These are phyloP conservation scores for Sporothrix humicola DNA, from an alignment of 2,329 filamentous ascomycete genomes.

Conservation along the genomic window DNA sequence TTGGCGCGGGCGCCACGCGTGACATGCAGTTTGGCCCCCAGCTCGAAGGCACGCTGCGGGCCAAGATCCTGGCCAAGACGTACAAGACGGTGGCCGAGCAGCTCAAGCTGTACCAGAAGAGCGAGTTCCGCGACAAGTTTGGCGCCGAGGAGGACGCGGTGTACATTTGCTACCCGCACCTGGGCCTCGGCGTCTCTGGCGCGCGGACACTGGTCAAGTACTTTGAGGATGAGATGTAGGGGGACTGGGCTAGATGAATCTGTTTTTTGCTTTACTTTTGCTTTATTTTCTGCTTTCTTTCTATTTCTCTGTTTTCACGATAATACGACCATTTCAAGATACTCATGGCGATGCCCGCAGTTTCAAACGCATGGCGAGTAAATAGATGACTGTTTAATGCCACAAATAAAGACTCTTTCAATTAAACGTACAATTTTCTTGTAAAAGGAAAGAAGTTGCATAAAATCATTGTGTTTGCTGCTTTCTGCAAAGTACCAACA, in stretches of 20 bases:
- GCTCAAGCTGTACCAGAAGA: conserved; percentile 81
- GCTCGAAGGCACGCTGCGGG: conserved; percentile 77
- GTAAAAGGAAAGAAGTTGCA: not conserved
- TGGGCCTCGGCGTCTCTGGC: conserved; percentile 81
- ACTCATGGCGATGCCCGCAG: not conserved
- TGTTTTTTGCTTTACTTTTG: not conserved
- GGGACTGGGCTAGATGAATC: conserved; percentile 55
- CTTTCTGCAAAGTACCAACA: not conserved
- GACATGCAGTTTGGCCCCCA: conserved; percentile 81
- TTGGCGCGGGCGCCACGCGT: conserved; percentile 80
- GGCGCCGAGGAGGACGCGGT: conserved; percentile 82
- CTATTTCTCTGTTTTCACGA: not conserved
- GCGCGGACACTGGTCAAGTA: conserved; percentile 87
- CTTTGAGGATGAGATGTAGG: conserved; percentile 68
- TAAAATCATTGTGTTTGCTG: not conserved
- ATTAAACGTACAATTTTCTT: not conserved
- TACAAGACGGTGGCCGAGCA: conserved; percentile 84
- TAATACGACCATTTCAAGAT: not conserved
- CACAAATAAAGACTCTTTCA: not conserved
- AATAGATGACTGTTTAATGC: not conserved
- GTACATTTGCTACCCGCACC: conserved; percentile 88
- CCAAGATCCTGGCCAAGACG: conserved; percentile 80
- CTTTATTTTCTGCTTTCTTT: not conserved
- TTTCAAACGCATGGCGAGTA: not conserved
- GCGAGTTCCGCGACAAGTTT: conserved; percentile 89